Evolutionary conservation across 2,329 filamentous ascomycete species (phyloP).

Genomic region (Onygenales sp.): DNA sequence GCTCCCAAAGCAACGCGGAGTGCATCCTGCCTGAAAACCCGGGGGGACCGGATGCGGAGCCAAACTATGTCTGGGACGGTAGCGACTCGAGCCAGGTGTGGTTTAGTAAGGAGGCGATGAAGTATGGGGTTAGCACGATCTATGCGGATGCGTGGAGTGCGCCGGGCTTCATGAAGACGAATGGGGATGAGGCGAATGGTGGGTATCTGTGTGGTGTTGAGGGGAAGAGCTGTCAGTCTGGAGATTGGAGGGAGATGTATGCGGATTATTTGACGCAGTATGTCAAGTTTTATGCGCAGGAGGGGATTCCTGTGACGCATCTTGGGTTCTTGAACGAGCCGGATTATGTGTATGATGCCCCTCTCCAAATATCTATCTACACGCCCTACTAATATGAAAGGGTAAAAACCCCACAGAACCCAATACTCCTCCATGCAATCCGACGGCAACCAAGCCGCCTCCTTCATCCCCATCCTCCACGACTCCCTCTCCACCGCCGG

Average conservation of each 20-base stretch:
- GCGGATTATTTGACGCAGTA: conserved; percentile 42
- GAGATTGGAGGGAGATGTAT: conserved; percentile 42
- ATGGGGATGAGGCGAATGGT: conserved; percentile 34
- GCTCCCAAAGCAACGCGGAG: conserved; percentile 22
- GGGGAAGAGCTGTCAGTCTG: conserved; percentile 28
- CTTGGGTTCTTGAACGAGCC: conserved; percentile 40
- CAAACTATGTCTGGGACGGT: conserved; percentile 38
- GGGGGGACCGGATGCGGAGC: conserved; percentile 31
- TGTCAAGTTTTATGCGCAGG: conserved; percentile 32
- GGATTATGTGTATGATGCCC: conserved; percentile 18
- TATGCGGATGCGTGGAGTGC: conserved; percentile 44
- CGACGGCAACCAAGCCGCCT: conserved; percentile 38
- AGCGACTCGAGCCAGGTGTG: conserved; percentile 44
- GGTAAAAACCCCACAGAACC: background rate
- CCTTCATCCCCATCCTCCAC: conserved; percentile 42
- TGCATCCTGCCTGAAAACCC: conserved; percentile 38
- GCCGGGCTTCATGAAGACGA: conserved; percentile 45
- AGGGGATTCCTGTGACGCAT: conserved; percentile 32
- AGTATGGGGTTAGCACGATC: conserved; percentile 36
- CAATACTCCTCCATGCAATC: conserved; percentile 41
- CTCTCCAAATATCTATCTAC: background rate
- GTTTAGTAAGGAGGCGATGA: conserved; percentile 40
- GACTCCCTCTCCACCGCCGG: conserved; percentile 28
- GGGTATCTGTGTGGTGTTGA: conserved; percentile 39
- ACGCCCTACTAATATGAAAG: background rate